phyloP scores from a whole-genome alignment of 176 grass and related monocot genomes.

The Microstegium vimineum region DNA sequence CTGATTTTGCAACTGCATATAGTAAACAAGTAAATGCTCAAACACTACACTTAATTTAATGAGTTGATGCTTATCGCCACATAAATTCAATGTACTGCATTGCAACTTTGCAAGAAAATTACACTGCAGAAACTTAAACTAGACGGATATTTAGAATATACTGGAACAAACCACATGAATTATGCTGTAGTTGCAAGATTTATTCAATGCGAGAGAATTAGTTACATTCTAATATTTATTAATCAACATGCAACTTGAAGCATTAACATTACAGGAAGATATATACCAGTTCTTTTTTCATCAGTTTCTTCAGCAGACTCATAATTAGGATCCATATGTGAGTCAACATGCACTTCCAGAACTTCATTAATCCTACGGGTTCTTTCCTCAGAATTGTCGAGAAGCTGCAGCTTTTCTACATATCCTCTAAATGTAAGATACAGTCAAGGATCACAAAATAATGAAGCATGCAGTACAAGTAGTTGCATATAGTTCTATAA shows the following conservation, averaged over 20 bases:
- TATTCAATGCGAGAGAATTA: constrained; percentile 1
- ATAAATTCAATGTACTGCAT: background rate
- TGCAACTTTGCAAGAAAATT: constrained; percentile 1
- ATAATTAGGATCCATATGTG: constrained; percentile 87
- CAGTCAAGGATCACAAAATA: constrained; percentile 60
- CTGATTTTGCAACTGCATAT: constrained; percentile 36
- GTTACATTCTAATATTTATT: constrained; percentile 23
- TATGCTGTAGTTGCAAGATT: background rate
- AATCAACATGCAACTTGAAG: background rate
- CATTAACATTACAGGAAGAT: constrained; percentile 5
- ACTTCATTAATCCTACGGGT: constrained; percentile 65
- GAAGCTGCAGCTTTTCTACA: constrained; percentile 83
- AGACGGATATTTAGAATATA: constrained; percentile 7
- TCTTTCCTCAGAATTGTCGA: constrained; percentile 76
- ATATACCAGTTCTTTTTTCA: constrained; percentile 42
- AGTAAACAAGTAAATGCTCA: constrained; percentile 7
- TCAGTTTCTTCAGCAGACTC: constrained; percentile 73
- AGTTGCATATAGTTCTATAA: background rate
- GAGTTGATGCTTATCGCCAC: background rate
- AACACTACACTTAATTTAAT: constrained; percentile 6
- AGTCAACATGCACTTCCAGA: constrained; percentile 71
- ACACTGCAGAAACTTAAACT: background rate
- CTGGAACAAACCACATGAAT: constrained; percentile 1
- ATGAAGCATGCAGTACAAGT: background rate
- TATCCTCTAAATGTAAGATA: constrained; percentile 77